Percentiles rank a stretch among this genome's conserved stretches.
Evolutionary conservation across 345 rosid genomes (phyloP).

Genomic region (Brassica rapa): DNA sequence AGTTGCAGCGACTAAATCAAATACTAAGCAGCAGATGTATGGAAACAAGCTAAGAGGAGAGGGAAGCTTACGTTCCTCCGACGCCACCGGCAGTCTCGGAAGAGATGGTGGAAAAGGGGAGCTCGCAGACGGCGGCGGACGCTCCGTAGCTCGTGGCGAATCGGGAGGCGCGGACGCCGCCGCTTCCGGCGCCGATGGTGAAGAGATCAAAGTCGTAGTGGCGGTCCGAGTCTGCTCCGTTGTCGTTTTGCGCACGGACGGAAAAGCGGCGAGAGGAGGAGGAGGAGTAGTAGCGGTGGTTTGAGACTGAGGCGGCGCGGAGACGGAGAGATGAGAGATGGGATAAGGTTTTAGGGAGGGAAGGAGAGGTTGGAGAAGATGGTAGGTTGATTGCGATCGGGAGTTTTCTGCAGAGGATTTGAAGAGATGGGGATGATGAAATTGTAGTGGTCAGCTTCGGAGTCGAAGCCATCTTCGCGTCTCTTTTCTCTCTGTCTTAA

Average conservation of each 20-base stretch:
- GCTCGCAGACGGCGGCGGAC: conserved; percentile 92
- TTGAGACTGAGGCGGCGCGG: conserved; percentile 33
- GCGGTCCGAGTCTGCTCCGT: conserved; percentile 61
- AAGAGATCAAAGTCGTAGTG: conserved; percentile 89
- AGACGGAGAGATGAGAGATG: conserved; percentile 31
- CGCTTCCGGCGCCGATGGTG: conserved; percentile 96
- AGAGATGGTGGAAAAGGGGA: conserved; percentile 84
- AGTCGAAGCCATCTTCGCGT: conserved; percentile 51
- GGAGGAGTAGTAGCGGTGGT: conserved; percentile 21
- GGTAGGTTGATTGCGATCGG: conserved; percentile 37
- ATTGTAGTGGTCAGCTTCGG: conserved; percentile 59
- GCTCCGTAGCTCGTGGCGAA: conserved; percentile 87
- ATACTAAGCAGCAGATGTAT: neutral
- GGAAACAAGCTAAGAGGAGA: neutral
- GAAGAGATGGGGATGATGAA: conserved; percentile 56
- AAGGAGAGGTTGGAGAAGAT: conserved; percentile 31
- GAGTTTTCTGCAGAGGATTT: conserved; percentile 43
- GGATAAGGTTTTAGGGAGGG: conserved; percentile 44
- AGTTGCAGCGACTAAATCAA: neutral
- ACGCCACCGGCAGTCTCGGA: conserved; percentile 92
- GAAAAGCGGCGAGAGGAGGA: conserved; percentile 42
- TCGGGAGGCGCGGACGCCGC: conserved; percentile 96
- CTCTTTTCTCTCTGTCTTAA: neutral
- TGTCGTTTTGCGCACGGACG: conserved; percentile 54
- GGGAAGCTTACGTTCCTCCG: conserved; percentile 82